Conservation (phyloP, 164 flowering plant species). For the Dillenia suffruticosa region DNA sequence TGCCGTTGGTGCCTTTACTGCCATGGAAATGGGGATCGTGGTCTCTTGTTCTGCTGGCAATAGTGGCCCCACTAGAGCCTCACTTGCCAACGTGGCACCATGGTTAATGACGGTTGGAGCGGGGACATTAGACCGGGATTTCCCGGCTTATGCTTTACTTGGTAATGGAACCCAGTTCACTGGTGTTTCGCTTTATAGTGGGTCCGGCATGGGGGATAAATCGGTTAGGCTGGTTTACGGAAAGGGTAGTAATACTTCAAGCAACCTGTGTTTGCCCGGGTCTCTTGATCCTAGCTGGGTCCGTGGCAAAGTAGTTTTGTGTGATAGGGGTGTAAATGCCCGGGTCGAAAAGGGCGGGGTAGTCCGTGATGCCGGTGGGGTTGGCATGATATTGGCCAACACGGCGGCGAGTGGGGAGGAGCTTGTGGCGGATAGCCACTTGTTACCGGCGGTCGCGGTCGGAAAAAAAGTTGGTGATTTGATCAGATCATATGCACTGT, state of each 20-base stretch:
- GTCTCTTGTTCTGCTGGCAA: conserved; percentile 91
- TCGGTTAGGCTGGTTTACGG: conserved; percentile 44
- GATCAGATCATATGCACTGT: conserved; percentile 49
- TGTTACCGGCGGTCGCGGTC: conserved; percentile 83
- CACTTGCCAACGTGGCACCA: conserved; percentile 72
- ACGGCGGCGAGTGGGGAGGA: conserved; percentile 82
- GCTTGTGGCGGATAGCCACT: conserved; percentile 78
- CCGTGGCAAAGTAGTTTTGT: conserved; percentile 75
- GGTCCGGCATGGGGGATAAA: conserved; percentile 52
- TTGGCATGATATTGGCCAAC: conserved; percentile 88
- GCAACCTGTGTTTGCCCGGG: conserved; percentile 65
- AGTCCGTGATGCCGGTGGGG: conserved; percentile 73
- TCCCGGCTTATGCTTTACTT: conserved; percentile 58
- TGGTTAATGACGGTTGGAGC: conserved; percentile 95
- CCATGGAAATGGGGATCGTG: conserved; percentile 70
- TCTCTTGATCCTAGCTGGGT: conserved; percentile 49
- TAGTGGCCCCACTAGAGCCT: conserved; percentile 53
- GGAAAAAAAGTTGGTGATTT: conserved; percentile 51
- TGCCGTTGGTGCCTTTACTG: conserved; percentile 73
- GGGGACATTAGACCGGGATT: conserved; percentile 80
- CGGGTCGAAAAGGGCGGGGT: conserved; percentile 85
- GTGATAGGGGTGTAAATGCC: conserved; percentile 73
- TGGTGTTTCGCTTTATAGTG: conserved; percentile 81
- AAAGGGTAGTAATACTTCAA: conserved; percentile 24
- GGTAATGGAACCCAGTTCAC: conserved; percentile 37